These are phyloP conservation scores for Mycena sanguinolenta DNA, from an alignment of 768 basidiomycete species.

Conservation along the genomic window DNA sequence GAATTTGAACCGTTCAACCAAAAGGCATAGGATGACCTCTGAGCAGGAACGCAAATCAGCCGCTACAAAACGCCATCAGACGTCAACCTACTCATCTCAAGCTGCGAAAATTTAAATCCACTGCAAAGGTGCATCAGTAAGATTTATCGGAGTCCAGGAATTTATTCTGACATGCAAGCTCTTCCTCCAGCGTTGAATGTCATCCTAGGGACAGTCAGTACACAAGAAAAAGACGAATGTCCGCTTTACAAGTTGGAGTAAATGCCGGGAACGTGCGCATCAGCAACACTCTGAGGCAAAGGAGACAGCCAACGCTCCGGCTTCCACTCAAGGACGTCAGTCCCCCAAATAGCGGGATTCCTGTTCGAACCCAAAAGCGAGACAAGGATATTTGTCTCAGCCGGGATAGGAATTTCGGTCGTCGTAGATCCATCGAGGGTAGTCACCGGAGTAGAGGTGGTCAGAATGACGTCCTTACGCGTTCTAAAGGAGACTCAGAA, in stretches of 20 bases:
- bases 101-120: conserved; percentile 54
- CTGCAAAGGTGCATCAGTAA: conserved; percentile 33
- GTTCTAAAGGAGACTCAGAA: conserved; percentile 28
- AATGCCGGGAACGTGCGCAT: conserved; percentile 41
- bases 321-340: conserved; percentile 55
- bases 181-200: conserved; percentile 51
- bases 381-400: conserved; percentile 48
- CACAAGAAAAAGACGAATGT: neutral
- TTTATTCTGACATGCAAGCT: conserved; percentile 49
- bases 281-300: conserved; percentile 42
- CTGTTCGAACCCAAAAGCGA: conserved; percentile 53
- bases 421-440: conserved; percentile 43
- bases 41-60: neutral
- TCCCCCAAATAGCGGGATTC: conserved; percentile 55
- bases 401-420: conserved; percentile 46
- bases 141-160: too few relatives aligned
- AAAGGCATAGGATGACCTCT: conserved; percentile 48
- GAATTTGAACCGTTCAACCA: conserved; percentile 47
- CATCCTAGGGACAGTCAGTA: conserved; percentile 42
- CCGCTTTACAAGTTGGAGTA: conserved; percentile 42
- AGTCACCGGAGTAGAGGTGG: conserved; percentile 47
- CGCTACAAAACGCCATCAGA: neutral
- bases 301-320: conserved; percentile 56
- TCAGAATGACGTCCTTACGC: conserved; percentile 48
- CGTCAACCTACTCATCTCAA: conserved; percentile 35